Evolutionary conservation across 2,329 filamentous ascomycete genomes (phyloP).

Genomic region (Beauveria rudraprayagi): DNA sequence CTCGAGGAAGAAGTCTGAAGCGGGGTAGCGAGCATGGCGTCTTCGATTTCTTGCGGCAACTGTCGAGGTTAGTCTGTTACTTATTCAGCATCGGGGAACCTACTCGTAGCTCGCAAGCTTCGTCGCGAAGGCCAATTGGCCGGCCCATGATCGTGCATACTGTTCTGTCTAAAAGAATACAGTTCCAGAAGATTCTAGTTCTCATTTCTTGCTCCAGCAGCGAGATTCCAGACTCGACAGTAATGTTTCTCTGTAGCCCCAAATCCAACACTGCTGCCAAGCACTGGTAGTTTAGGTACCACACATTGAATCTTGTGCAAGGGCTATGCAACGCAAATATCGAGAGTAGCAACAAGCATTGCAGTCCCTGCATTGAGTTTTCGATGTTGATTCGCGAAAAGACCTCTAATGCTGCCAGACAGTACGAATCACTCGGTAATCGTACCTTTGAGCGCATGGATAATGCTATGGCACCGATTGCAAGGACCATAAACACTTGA

Average conservation of each 20-base stretch:
- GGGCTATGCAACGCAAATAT: constrained; percentile 45
- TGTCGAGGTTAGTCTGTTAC: constrained; percentile 15
- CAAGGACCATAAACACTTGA: constrained; percentile 46
- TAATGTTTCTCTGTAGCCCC: constrained; percentile 42
- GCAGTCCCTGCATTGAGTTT: constrained; percentile 39
- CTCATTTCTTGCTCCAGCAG: constrained; percentile 44
- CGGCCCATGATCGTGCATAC: constrained; percentile 49
- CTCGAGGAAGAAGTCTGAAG: not conserved
- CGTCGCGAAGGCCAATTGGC: constrained; percentile 46
- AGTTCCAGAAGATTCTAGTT: constrained; percentile 47
- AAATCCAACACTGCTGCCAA: constrained; percentile 42
- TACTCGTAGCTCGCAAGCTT: constrained; percentile 45
- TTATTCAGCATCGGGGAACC: constrained; percentile 9
- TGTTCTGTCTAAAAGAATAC: constrained; percentile 42
- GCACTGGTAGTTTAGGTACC: constrained; percentile 49
- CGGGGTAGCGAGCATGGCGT: constrained; percentile 13
- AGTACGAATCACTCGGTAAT: constrained; percentile 41
- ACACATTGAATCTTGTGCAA: constrained; percentile 39
- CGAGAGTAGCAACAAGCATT: constrained; percentile 38
- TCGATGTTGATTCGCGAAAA: constrained; percentile 40
- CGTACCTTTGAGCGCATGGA: constrained; percentile 34
- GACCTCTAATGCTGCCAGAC: constrained; percentile 36
- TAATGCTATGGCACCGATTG: constrained; percentile 37
- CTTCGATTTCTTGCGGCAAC: constrained; percentile 22
- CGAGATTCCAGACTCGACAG: constrained; percentile 33